A percentile compares a stretch with the other conserved stretches of the same genome.
phyloP scores from a whole-genome alignment of 495 filamentous ascomycete genomes.

The Aspergillus steynii region DNA sequence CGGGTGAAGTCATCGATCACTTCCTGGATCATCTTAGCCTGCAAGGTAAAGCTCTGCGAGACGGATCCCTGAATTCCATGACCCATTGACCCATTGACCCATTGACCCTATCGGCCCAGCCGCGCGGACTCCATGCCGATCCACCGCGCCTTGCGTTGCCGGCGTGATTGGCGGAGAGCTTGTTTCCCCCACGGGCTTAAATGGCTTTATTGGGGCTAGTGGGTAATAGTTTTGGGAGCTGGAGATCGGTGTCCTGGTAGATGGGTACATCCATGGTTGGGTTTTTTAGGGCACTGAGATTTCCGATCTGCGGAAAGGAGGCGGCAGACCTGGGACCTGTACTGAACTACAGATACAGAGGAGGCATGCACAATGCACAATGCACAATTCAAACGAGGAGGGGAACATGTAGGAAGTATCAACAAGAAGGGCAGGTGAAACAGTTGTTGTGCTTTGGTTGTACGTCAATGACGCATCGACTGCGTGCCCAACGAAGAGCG shows the following conservation, averaged over 20 bases:
- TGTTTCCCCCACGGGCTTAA: neutral
- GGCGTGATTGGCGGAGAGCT: neutral
- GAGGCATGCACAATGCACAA: no score
- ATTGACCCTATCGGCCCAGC: neutral
- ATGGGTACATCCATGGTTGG: neutral
- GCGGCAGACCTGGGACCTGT: no score
- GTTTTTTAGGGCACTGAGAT: neutral
- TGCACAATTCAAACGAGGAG: no score
- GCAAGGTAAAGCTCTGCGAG: slow-evolving; percentile 7
- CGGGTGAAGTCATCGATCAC: slow-evolving; percentile 14
- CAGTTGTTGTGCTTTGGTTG: no score
- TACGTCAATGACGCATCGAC: no score
- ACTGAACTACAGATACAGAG: no score
- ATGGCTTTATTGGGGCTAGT: neutral
- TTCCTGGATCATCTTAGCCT: slow-evolving; percentile 2
- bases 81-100: neutral
- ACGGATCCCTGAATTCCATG: neutral
- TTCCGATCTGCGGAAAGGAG: neutral
- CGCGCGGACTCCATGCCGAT: neutral
- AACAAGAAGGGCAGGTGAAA: no score
- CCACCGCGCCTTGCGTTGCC: neutral
- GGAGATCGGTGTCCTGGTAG: neutral
- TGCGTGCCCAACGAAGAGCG: no score
- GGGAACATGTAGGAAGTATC: no score
- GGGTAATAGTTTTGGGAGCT: neutral